Percentiles rank a stretch among this genome's conserved stretches.
phyloP scores from a whole-genome alignment of 768 basidiomycete species.

The Glaciozyma martinii region DNA sequence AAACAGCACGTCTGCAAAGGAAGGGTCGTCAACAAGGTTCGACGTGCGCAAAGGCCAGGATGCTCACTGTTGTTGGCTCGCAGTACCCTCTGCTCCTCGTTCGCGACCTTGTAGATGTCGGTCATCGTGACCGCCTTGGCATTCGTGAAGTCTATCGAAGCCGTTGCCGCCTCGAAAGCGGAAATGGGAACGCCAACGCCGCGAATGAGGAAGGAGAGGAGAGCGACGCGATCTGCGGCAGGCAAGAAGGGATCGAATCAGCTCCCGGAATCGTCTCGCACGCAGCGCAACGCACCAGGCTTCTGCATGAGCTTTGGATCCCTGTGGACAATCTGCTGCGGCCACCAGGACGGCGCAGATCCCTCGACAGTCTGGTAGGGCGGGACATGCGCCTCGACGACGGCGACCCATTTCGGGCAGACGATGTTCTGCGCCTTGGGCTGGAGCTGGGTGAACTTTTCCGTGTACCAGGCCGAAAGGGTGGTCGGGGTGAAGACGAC shows the following conservation, averaged over 20 bases:
- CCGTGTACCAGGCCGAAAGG: constrained; percentile 37
- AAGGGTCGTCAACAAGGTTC: too few relatives aligned
- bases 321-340: too few relatives aligned
- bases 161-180: constrained; percentile 39
- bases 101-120: constrained; percentile 40
- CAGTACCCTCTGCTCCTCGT: constrained; percentile 34
- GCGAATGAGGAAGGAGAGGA: constrained; percentile 39
- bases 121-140: constrained; percentile 36
- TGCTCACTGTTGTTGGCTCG: constrained; percentile 1
- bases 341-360: too few relatives aligned
- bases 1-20: background rate
- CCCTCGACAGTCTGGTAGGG: too few relatives aligned
- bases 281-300: too few relatives aligned
- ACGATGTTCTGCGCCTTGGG: constrained; percentile 41
- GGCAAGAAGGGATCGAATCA: too few relatives aligned
- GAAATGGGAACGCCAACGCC: constrained; percentile 34
- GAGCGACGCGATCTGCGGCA: constrained; percentile 38
- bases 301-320: too few relatives aligned
- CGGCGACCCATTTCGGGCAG: constrained; percentile 43
- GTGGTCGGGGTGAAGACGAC: constrained; percentile 30
- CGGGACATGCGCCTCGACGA: constrained; percentile 35
- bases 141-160: constrained; percentile 37
- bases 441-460: constrained; percentile 36
- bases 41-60: background rate
- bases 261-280: too few relatives aligned